Evolutionary conservation across 73 alveolate species (phyloP), one percentile per base, ranked within the genome.

Genomic region (Urostyla sp.): DNA sequence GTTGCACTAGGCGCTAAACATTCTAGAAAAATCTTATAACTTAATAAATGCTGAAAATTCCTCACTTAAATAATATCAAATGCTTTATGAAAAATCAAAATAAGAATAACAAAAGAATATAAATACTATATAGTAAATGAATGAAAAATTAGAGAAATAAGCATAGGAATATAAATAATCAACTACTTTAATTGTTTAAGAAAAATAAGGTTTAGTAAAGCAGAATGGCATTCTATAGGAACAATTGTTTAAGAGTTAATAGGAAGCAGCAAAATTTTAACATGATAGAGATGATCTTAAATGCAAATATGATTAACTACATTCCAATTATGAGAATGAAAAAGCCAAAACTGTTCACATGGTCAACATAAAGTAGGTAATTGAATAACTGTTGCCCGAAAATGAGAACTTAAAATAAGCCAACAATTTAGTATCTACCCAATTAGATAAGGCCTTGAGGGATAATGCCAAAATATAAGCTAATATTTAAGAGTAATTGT

Each of bases 401-500:
- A 1, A 46, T 6, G 1, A 8, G 38, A 13, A 46, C 15, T 15
- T 27, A 7, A 30, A 30, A 13, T 24, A 48, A n/a, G 83, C 44
- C 16, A 69, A 69, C 44, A 69, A 69, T 6, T 7, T 16, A 20
- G 20, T 69, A 27, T 4, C 11, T 32, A n/a, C 44, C 20, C 13
- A 13, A 3, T 8, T 69, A 4, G 3, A 46, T n/a, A 10, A 48
- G 18, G 8, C 49, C 13, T 7, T 34, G 10, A 4, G 49, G 34
- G 48, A 44, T 1, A 45, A 69, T 37, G 72, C 44, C 21, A 8
- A 49, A 4, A 15, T 69, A 8, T 27, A 32, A 28, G 4, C 20
- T 3, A 1, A 40, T 3, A 46, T 69, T 52, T 56, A 69, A 49
- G 83, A 69, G 2, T 67, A 69, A 38, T 69, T 37, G 56, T 23